phyloP scores from a whole-genome alignment of 805 yeast genomes.

The Blastobotrys terrestris region DNA sequence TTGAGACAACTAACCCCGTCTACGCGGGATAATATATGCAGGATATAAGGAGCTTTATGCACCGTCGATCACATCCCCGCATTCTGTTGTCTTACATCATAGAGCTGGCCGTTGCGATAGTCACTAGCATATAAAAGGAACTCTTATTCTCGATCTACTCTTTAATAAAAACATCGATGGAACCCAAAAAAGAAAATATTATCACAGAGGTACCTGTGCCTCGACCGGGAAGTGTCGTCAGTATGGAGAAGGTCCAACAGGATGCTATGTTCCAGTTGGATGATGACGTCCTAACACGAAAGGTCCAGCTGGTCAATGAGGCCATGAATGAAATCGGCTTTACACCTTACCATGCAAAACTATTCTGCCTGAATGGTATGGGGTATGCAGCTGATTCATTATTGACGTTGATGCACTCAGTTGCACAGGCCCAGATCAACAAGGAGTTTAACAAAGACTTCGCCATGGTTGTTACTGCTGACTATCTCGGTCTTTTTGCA shows the following conservation, averaged over 20 bases:
- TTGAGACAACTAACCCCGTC: too few relatives aligned
- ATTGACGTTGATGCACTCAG: slow-evolving; percentile 40
- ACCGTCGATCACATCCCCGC: too few relatives aligned
- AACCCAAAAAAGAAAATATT: neutral
- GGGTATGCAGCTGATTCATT: slow-evolving; percentile 53
- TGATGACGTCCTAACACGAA: slow-evolving; percentile 8
- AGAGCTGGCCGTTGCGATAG: too few relatives aligned
- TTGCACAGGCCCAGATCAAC: slow-evolving; percentile 41
- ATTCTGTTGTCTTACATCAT: neutral
- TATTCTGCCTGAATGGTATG: slow-evolving; percentile 46
- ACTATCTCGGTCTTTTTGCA: slow-evolving; percentile 43
- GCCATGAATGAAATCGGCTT: slow-evolving; percentile 57
- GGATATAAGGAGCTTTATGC: neutral
- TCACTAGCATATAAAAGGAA: neutral
- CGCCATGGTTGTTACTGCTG: slow-evolving; percentile 38
- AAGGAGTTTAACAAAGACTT: slow-evolving; percentile 36
- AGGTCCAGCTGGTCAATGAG: slow-evolving; percentile 36
- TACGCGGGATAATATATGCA: too few relatives aligned
- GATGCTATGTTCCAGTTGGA: slow-evolving; percentile 2
- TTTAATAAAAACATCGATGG: neutral
- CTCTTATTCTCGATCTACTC: neutral
- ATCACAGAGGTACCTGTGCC: neutral
- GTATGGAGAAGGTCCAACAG: slow-evolving; percentile 1
- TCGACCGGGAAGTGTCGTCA: neutral
- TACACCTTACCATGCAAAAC: slow-evolving; percentile 46